Conservation (phyloP, 2,329 filamentous ascomycete species). For the Penicillium thymicola region DNA sequence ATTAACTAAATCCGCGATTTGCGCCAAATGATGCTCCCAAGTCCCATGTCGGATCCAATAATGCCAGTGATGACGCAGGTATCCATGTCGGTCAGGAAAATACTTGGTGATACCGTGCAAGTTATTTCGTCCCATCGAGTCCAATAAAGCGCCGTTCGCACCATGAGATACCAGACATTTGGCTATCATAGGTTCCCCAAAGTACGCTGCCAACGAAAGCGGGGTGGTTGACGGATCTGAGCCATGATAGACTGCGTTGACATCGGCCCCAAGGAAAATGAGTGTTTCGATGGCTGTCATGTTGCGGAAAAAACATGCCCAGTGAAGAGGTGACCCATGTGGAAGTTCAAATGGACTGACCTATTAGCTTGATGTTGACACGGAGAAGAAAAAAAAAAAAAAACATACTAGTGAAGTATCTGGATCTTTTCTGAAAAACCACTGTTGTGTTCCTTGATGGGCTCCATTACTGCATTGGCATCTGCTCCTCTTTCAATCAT, state of each 20-base stretch:
- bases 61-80: constrained; percentile 26
- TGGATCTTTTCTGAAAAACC: constrained; percentile 20
- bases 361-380: not conserved
- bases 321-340: constrained; percentile 27
- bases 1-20: constrained; percentile 15
- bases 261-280: constrained; percentile 23
- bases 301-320: constrained; percentile 25
- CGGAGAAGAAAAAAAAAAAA: not conserved
- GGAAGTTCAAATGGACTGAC: constrained; percentile 29
- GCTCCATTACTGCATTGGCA: constrained; percentile 21
- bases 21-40: constrained; percentile 22
- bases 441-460: constrained; percentile 18
- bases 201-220: constrained; percentile 22
- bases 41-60: constrained; percentile 31
- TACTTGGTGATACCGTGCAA: constrained; percentile 25
- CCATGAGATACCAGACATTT: constrained; percentile 20
- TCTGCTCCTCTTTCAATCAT: constrained; percentile 21
- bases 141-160: constrained; percentile 20
- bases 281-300: constrained; percentile 19
- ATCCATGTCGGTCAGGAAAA: constrained; percentile 25
- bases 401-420: constrained; percentile 28
- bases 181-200: constrained; percentile 19
- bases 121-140: constrained; percentile 21
- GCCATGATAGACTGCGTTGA: constrained; percentile 22
- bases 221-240: constrained; percentile 23